Evolutionary conservation across 2,329 filamentous ascomycete genomes (phyloP), one percentile per base, ranked within the genome.

Genomic region (Colletotrichum limetticola): DNA sequence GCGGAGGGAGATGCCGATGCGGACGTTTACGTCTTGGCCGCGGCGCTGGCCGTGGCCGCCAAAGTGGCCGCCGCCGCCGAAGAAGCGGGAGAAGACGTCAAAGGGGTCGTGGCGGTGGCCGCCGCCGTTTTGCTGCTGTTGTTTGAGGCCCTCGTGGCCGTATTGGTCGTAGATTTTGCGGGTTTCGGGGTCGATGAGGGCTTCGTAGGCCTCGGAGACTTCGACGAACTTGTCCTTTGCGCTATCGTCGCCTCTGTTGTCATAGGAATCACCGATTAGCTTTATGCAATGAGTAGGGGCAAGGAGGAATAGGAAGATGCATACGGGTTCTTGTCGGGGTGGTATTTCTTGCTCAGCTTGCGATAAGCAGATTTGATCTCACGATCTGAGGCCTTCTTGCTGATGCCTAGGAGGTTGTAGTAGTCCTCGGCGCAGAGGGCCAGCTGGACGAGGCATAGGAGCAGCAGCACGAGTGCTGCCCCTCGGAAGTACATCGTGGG

Each of bases 261-360:
- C 6, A 6, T 55, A 19, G 19, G 5, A 49, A 2, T 49, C 19
- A 9, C 42, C 26, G 6, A 32, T 69, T 19, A 26, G 55, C 14
- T 42, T 57, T 9, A 19, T 5, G 61, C 14, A 60, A 49, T 60
- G 49, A 9, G 52, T 14, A 52, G 42, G 32, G 4, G 11, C 3
- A 12, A 35, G 32, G 32, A 35, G 32, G 32, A 59, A n/a, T 22
- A 3, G 53, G 37, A 26, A 66, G 1, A 42, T 30, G 61, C 93
- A 78, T 89, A 97, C 93, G 96, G 95, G 79, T 98, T 98, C 89
- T 99, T 99, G 84, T 99, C 97, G 4, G 97, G 97, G 80, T 99
- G 97, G 82, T 90, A 98, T 82, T 97, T 97, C 84, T 98, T 98
- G 86, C 94, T 97, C 12, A 99, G 88, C 73, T 91, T 92, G 73